phyloP scores from a whole-genome alignment of 129 eudicot species.

The Escallonia rubra region DNA sequence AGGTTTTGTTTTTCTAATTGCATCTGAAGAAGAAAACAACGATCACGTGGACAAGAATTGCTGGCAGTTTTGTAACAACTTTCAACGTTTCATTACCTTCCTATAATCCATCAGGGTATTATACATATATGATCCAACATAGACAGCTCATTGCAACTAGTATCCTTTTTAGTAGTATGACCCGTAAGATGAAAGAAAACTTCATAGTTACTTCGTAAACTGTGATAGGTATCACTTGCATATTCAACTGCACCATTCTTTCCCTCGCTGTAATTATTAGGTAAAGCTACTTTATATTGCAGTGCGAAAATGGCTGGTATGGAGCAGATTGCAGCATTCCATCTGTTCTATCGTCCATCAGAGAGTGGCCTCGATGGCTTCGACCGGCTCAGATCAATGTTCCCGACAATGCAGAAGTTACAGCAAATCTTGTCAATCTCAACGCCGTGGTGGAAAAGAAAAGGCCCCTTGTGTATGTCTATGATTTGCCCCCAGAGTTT shows the following conservation, averaged over 20 bases:
- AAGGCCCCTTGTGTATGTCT: conserved; percentile 86
- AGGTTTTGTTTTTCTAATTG: no score
- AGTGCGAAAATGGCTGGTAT: conserved; percentile 94
- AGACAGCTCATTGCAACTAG: no score
- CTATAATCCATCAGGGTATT: no score
- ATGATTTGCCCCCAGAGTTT: conserved; percentile 86
- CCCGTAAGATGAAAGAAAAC: no score
- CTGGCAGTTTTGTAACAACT: no score
- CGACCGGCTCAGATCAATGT: conserved; percentile 69
- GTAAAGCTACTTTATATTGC: conserved; percentile 4
- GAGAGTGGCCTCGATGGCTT: conserved; percentile 89
- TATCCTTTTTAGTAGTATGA: no score
- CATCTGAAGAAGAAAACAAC: no score
- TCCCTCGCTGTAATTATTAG: not conserved
- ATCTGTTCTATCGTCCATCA: conserved; percentile 56
- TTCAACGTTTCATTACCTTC: no score
- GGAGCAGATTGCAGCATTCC: conserved; percentile 95
- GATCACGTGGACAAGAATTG: no score
- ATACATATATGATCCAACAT: no score
- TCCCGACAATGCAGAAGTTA: conserved; percentile 33
- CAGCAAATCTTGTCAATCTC: conserved; percentile 32
- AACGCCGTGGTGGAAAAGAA: conserved; percentile 76
- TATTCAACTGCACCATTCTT: not conserved
- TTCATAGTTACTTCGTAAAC: no score
- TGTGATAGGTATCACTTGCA: not conserved